Conservation (phyloP, 2,329 filamentous ascomycete genomes). For the Diaporthe aspalathi region DNA sequence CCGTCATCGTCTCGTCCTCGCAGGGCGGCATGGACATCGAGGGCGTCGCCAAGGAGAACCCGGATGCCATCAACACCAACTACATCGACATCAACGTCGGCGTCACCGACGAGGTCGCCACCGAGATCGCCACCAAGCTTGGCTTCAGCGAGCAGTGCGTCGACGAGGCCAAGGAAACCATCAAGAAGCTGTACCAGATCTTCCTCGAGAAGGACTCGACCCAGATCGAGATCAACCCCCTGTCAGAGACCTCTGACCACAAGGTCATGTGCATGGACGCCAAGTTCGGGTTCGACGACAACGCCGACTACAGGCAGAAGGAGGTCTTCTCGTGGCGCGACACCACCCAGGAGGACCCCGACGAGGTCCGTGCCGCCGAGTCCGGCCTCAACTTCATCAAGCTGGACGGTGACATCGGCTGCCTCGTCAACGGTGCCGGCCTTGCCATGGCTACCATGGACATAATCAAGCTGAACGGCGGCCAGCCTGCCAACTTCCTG, state of each 20-base stretch:
- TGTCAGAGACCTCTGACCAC: conserved; percentile 98
- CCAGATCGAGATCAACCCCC: conserved; percentile 99
- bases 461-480: conserved; percentile 99
- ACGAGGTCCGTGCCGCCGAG: conserved; percentile 96
- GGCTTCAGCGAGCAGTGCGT: conserved; percentile 99
- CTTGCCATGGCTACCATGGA: conserved; percentile 99
- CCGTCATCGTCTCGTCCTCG: conserved; percentile 96
- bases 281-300: conserved; percentile 99
- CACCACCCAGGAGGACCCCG: conserved; percentile 92
- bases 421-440: conserved; percentile 98
- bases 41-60: conserved; percentile 96
- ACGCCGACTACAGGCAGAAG: conserved; percentile 98
- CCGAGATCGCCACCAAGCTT: conserved; percentile 88
- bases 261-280: conserved; percentile 99
- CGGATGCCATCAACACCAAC: conserved; percentile 94
- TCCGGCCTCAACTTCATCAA: conserved; percentile 99
- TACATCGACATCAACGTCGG: conserved; percentile 93
- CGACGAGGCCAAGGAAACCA: conserved; percentile 93
- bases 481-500: conserved; percentile 96
- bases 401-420: conserved; percentile 98
- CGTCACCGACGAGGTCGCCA: conserved; percentile 95
- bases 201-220: conserved; percentile 99
- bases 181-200: conserved; percentile 99
- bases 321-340: conserved; percentile 96
- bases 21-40: conserved; percentile 99